Evolutionary conservation across 2,329 filamentous ascomycete species (phyloP), one percentile per base, ranked within the genome.

Genomic region (Pyrenochaeta sp.): DNA sequence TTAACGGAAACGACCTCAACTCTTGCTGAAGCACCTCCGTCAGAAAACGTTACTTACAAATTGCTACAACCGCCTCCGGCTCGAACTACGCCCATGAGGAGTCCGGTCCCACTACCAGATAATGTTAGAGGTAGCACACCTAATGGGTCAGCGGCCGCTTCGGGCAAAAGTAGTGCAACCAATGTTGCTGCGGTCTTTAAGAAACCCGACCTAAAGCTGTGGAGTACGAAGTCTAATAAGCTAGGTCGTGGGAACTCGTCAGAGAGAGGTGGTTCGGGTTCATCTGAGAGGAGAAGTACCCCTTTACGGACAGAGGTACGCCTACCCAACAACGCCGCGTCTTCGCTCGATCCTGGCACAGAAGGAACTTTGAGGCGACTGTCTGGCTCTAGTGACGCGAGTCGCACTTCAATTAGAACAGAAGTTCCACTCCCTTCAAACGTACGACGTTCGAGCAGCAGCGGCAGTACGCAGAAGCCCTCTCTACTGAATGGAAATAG

Each of bases 91-190:
- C 37, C 49, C 10, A 39, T 40, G 4, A 54, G 42, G 23, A 63
- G 41, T 35, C 46, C 48, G n/a, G 44, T 58, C 9, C 52, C 52
- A 12, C 45, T 50, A 4, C 53, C 54, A 14, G 40, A 41, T 10
- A 59, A 49, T 23, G 30, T 52, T 4, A 45, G 40, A 29, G 33
- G 29, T 41, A 20, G 33, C 7, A 27, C 41, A 2, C 11, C 9
- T 23, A 32, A 44, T 12, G 23, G 31, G 7, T 48, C 11, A 11
- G 21, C 11, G 5, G 21, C 20, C 23, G 11, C 31, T 27, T 37
- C 41, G 3, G 10, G 27, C 12, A 36, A 31, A 39, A 15, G 7
- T 48, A 39, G 29, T 21, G 20, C 31, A 6, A 6, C 21, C 4
- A 27, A 35, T 20, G 33, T 43, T 23, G 29, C 29, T 3, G 17